Base-by-base conservation (phyloP, 371 early-diverging fungal genomes). In the Mortierella sp. region DNA sequence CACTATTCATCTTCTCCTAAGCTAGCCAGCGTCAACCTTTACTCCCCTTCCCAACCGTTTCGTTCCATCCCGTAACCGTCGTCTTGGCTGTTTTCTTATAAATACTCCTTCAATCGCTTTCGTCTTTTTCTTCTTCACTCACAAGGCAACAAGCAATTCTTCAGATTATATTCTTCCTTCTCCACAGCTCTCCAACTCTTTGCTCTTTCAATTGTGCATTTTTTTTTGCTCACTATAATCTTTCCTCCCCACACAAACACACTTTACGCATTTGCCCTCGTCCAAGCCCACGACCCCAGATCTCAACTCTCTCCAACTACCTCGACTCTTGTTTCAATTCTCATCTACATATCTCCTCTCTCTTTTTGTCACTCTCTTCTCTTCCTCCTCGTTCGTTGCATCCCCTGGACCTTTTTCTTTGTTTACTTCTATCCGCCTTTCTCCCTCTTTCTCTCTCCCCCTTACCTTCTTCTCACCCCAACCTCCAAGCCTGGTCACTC, bases 41-140 rank as follows among this genome's bases (percentile, higher is more conserved):
- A 16, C 35, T 27, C 48, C 71, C 63, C 72, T 74, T 51, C 44
- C 49, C 56, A 74, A 68, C 79, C 71, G 79, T 74, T 79, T 79
- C 75, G 71, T 75, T 43, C 75, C 41, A 76, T 32, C 80, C 27
- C 51, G 41, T 70, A 46, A 46, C 27, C 63, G 43, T 70, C 41
- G 21, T 41, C 11, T 43, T 46, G 55, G 2, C 48, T 18, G 27
- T 29, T 55, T 46, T 63, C 63, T 35, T 63, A 63, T 63, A 63
- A 63, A 63, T 49, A 10, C 72, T 58, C 49, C 70, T 55, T 76
- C 29, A 10, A 51, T 70, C 14, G 51, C 46, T 38, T 68, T n/a
- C 35, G 43, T 38, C 35, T 32, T 46, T 11, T 54, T 70, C n/a
- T n/a, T 70, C 51, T 55, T 35, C 75, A 38, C 70, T 76, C 70